Evolutionary conservation across 2,329 filamentous ascomycete genomes (phyloP).

Genomic region (Fusarium sp.): DNA sequence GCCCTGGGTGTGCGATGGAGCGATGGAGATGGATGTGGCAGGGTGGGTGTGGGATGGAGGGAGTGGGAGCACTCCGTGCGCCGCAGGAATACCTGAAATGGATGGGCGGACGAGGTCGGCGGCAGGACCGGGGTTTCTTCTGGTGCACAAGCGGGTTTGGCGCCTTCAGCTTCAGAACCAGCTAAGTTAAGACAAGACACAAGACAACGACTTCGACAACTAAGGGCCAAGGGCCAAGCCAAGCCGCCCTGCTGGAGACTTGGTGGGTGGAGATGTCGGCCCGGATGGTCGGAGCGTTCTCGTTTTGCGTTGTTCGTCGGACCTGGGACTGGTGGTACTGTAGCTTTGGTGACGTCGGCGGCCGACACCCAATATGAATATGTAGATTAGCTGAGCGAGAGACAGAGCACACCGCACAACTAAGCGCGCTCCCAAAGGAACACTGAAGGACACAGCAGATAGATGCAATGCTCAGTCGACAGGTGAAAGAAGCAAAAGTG

Average conservation of each 20-base stretch:
- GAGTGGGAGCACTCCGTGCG: conserved; percentile 40
- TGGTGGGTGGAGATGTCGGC: conserved; percentile 50
- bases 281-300: conserved; percentile 50
- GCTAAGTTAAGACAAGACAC: conserved; percentile 27
- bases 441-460: conserved; percentile 24
- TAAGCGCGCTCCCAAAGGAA: conserved; percentile 38
- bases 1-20: conserved; percentile 27
- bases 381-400: not conserved
- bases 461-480: conserved; percentile 14
- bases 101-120: conserved; percentile 49
- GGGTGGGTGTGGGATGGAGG: conserved; percentile 21
- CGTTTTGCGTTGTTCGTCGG: conserved; percentile 44
- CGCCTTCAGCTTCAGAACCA: conserved; percentile 50
- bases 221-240: conserved; percentile 46
- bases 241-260: conserved; percentile 48
- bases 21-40: conserved; percentile 17
- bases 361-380: conserved; percentile 40
- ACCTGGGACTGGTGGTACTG: conserved; percentile 27
- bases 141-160: conserved; percentile 52
- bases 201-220: conserved; percentile 40
- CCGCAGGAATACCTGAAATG: conserved; percentile 45
- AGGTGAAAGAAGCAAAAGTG: conserved; percentile 11
- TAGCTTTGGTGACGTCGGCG: conserved; percentile 49
- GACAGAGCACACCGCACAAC: conserved; percentile 36
- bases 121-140: conserved; percentile 47